A percentile compares a stretch with the other conserved stretches of the same genome.
Evolutionary conservation across 352 stramenopile genomes (phyloP).

Genomic region (Phytophthora sp.): DNA sequence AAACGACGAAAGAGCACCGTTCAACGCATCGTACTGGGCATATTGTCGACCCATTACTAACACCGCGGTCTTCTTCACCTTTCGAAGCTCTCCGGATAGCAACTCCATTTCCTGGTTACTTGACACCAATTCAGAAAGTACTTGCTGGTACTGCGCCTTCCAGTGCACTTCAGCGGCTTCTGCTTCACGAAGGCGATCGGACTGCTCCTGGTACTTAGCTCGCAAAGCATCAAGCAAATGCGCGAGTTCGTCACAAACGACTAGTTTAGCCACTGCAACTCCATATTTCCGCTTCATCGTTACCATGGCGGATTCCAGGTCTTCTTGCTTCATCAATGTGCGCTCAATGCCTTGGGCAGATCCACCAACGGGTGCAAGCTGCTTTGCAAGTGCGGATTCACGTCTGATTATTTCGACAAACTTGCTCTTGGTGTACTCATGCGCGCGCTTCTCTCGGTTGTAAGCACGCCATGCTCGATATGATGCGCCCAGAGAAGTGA

Average conservation of each 20-base stretch:
- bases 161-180: constrained; percentile 14
- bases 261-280: not conserved
- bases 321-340: constrained; percentile 34
- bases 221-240: constrained; percentile 10
- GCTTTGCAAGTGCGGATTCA: constrained; percentile 24
- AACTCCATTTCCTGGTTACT: constrained; percentile 22
- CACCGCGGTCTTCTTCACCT: constrained; percentile 31
- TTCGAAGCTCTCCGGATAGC: constrained; percentile 22
- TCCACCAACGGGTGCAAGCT: constrained; percentile 21
- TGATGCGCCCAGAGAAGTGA: constrained; percentile 33
- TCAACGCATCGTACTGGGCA: constrained; percentile 7
- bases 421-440: constrained; percentile 40
- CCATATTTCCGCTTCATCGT: constrained; percentile 2
- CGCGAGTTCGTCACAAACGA: constrained; percentile 1
- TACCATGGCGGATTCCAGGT: constrained; percentile 21
- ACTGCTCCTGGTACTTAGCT: not conserved
- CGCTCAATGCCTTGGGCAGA: constrained; percentile 24
- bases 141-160: constrained; percentile 24
- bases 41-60: constrained; percentile 30
- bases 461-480: constrained; percentile 35
- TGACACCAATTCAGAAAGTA: constrained; percentile 9
- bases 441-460: constrained; percentile 37
- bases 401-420: constrained; percentile 27
- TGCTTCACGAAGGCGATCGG: constrained; percentile 18
- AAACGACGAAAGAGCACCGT: not conserved